These are phyloP conservation scores for Pleurostoma richardsiae DNA, from an alignment of 2,329 filamentous ascomycete species.

Conservation along the genomic window DNA sequence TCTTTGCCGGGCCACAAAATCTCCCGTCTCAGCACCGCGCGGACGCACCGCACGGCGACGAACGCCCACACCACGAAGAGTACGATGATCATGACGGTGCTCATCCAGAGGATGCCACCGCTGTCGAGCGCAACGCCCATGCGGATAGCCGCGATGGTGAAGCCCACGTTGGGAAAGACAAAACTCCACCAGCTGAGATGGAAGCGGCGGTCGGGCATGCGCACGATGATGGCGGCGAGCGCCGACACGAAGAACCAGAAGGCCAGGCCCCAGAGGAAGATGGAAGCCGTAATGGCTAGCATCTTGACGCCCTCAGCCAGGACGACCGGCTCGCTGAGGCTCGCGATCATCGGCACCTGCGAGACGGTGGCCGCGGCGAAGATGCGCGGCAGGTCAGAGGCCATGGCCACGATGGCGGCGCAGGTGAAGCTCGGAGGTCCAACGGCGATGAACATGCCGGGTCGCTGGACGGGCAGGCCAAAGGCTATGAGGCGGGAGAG, in stretches of 20 bases:
- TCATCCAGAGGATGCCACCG: slow-evolving; percentile 44
- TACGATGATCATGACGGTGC: slow-evolving; percentile 49
- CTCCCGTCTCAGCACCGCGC: slow-evolving; percentile 43
- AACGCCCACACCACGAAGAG: slow-evolving; percentile 51
- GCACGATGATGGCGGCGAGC: slow-evolving; percentile 34
- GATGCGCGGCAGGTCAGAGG: slow-evolving; percentile 23
- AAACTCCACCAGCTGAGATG: slow-evolving; percentile 57
- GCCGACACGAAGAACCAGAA: slow-evolving; percentile 53
- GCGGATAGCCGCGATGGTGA: slow-evolving; percentile 54
- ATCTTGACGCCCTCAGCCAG: slow-evolving; percentile 15
- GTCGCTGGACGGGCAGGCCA: slow-evolving; percentile 50
- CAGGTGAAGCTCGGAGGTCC: slow-evolving; percentile 48
- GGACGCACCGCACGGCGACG: slow-evolving; percentile 40
- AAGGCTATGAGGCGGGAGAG: slow-evolving; percentile 52
- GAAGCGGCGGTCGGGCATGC: slow-evolving; percentile 26
- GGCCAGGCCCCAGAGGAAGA: slow-evolving; percentile 61
- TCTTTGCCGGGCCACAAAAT: slow-evolving; percentile 57
- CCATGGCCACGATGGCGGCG: slow-evolving; percentile 25
- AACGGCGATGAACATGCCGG: slow-evolving; percentile 61
- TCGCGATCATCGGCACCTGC: slow-evolving; percentile 33
- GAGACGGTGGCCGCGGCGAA: slow-evolving; percentile 15
- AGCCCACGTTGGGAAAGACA: slow-evolving; percentile 61
- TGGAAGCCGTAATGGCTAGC: slow-evolving; percentile 32
- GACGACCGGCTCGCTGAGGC: slow-evolving; percentile 3
- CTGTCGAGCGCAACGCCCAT: slow-evolving; percentile 49